Evolutionary conservation across 108 stramenopile genomes (phyloP), one percentile per base, ranked within the genome.

Genomic region (Conticribra guillardii): DNA sequence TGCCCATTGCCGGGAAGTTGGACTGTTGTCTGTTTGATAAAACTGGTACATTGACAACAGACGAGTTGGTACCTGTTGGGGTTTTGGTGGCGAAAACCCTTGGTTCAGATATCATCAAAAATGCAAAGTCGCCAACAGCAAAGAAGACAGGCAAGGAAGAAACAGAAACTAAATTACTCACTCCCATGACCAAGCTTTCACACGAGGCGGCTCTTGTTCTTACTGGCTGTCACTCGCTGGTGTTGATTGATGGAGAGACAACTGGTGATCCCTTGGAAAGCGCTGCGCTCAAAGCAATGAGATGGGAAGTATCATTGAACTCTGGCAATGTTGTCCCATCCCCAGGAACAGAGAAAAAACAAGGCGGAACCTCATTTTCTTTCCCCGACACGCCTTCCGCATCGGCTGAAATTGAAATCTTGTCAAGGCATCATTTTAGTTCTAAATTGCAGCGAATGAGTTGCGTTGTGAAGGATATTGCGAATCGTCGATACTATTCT

Each of bases 401-500:
- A 19, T 63, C 73, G 32, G 22, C 74, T 0, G 82, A 85, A 64
- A 60, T 96, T 46, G 85, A 95, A 65, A 86, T 97, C 44, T 56
- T 96, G 65, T 75, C 86, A 8, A 79, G 99, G 14, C 97, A 98
- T 82, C 99, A 99, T 81, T 99, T 99, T 78, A 95, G 94, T 65
- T 95, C 94, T 33, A 96, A 96, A 68, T 79, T 99, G 54, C 99
- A 99, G 75, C 66, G 99, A 31, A 99, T 99, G 99, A 96, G 94
- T 68, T 95, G 93, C 57, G 94, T 99, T n/a, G 82, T 91, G 8
- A 82, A 67, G 33, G 82, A 83, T 52, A 63, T 74, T 23, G 49
- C 64, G 41, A 64, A 60, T 27, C 64, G 84, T 26, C 77, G 78
- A 55, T 67, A 73, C 32, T 95, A 83, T 75, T 82, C 93, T 15